Evolutionary conservation across 2,329 filamentous ascomycete genomes (phyloP).

Genomic region (Exophiala calicioides): DNA sequence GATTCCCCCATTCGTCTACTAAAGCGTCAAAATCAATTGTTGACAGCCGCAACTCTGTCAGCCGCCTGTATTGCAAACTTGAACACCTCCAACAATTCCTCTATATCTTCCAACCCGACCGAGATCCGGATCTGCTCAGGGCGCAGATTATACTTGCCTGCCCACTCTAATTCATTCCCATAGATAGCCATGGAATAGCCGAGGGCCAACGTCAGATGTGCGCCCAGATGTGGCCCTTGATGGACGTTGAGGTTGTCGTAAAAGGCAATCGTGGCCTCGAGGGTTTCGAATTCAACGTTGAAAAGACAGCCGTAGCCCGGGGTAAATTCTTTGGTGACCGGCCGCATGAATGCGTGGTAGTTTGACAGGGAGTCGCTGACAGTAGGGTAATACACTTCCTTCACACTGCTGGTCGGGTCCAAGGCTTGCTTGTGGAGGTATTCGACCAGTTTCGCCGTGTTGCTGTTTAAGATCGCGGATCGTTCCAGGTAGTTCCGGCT

Average conservation of each 20-base stretch:
- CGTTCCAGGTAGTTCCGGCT: slow-evolving; percentile 30
- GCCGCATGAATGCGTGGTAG: slow-evolving; percentile 28
- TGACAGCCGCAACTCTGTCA: background rate
- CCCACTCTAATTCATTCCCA: slow-evolving; percentile 20
- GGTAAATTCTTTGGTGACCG: slow-evolving; percentile 46
- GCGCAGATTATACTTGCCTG: slow-evolving; percentile 14
- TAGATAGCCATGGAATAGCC: slow-evolving; percentile 19
- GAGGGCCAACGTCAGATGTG: slow-evolving; percentile 22
- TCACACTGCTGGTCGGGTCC: slow-evolving; percentile 24
- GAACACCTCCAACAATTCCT: slow-evolving; percentile 18
- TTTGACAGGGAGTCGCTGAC: slow-evolving; percentile 6
- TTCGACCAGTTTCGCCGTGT: slow-evolving; percentile 28
- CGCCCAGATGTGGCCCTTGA: slow-evolving; percentile 34
- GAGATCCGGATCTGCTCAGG: slow-evolving; percentile 22
- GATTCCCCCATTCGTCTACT: too few species aligned
- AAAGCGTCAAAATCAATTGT: background rate
- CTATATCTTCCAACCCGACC: slow-evolving; percentile 23
- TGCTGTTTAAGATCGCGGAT: slow-evolving; percentile 28
- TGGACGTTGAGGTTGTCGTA: slow-evolving; percentile 36
- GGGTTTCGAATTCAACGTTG: slow-evolving; percentile 49
- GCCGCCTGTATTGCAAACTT: slow-evolving; percentile 22
- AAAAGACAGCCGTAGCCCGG: slow-evolving; percentile 60
- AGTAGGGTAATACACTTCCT: slow-evolving; percentile 31
- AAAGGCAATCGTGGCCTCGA: slow-evolving; percentile 31
- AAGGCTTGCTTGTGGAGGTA: slow-evolving; percentile 25